Conservation (phyloP, 768 basidiomycete species). For the Hygrophorus pudorinus region DNA sequence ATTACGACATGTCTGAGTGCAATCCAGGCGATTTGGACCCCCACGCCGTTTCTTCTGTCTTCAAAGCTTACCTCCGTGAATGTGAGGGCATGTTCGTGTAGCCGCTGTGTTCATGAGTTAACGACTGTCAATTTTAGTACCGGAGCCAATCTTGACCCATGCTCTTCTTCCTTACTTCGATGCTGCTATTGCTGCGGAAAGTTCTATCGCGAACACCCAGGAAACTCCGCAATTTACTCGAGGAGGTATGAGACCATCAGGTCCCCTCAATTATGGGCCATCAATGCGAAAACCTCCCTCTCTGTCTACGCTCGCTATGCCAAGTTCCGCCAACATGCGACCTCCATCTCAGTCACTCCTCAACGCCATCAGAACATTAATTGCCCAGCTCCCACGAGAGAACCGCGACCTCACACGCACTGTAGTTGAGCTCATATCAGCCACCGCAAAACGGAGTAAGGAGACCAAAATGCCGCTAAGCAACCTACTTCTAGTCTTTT, state of each 20-base stretch:
- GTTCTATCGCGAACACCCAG: constrained; percentile 18
- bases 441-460: constrained; percentile 54
- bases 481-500: constrained; percentile 81
- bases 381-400: constrained; percentile 63
- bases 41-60: constrained; percentile 86
- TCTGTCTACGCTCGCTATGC: constrained; percentile 68
- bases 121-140: constrained; percentile 42
- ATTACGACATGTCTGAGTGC: constrained; percentile 73
- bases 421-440: constrained; percentile 69
- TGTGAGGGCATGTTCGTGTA: constrained; percentile 40
- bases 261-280: constrained; percentile 27
- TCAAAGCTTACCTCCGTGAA: constrained; percentile 90
- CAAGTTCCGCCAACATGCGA: constrained; percentile 48
- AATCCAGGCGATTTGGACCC: constrained; percentile 86
- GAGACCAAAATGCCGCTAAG: constrained; percentile 90
- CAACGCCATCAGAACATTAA: constrained; percentile 49
- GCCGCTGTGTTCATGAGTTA: background rate
- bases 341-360: constrained; percentile 52
- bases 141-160: constrained; percentile 75
- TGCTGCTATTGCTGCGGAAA: constrained; percentile 55
- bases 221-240: constrained; percentile 2
- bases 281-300: constrained; percentile 68
- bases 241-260: constrained; percentile 22
- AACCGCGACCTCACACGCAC: constrained; percentile 81
- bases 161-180: constrained; percentile 70